Base-by-base conservation (phyloP, 139 green algal genomes). In the Asterochloris erici region DNA sequence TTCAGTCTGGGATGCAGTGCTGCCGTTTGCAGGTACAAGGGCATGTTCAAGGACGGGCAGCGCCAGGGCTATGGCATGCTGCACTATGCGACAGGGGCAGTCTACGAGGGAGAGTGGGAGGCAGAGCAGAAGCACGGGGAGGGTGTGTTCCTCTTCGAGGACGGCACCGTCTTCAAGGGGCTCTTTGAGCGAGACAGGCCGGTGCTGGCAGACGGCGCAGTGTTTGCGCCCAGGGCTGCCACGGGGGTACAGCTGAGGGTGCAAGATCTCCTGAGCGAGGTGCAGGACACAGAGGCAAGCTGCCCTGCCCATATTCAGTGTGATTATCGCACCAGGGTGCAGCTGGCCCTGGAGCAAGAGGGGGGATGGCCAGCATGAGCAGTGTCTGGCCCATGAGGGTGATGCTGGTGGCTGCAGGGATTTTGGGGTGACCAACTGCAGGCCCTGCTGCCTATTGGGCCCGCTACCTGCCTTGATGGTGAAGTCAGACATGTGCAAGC, bases 21-120 rank as follows among this genome's bases (percentile, higher is more conserved):
- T 79, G 74, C 11, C 24, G 12, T 11, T 13, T 80, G 73, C 68
- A 94, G 91, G 84, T 93, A 93, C 73, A 66, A 86, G 29, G 91
- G 91, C n/a, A 85, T 86, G 71, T 93, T 94, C 74, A 81, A 86
- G 17, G 83, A 92, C 66, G 89, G 91, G 19, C 71, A 86, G 68
- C 86, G 89, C 1, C 85, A 88, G 54, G 89, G 90, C 47, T 89
- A 93, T 64, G 90, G 91, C 61, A 74, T 88, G 61, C 82, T 95
- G 74, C 87, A 89, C 83, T 93, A 93, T 79, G 88, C 90, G 66
- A 95, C 82, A 17, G 91, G 91, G 13, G 86, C 89, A 0, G 79
- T 82, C 73, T 92, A 91, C 77, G 87, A 92, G 82, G 89, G 87
- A 6, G 75, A 86, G 62, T 91, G 87, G 87, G 16, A 85, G 47